Evolutionary conservation across 2,329 filamentous ascomycete genomes (phyloP), one percentile per base, ranked within the genome.

Genomic region (Esteya vermicola): DNA sequence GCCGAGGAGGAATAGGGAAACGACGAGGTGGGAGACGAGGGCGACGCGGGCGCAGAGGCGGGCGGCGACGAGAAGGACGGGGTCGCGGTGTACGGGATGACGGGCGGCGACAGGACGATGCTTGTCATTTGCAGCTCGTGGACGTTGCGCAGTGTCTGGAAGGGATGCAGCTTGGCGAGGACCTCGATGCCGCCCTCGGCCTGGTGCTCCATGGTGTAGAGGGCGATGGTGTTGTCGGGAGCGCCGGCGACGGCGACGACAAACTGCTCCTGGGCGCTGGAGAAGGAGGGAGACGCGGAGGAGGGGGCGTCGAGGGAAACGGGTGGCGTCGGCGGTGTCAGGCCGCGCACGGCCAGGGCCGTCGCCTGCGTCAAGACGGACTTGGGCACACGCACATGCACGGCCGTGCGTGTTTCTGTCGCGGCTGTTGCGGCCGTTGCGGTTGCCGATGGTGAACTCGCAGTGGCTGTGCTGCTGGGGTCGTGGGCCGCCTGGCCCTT

Each of bases 141-240:
- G 12, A 70, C 71, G 19, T 64, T 58, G 43, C 65, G 67, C 45
- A 79, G 56, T 2, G 67, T 44, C 21, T 36, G 70, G 43, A 78
- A 62, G 1, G 68, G 64, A 43, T 68, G 58, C 30, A 78, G 61
- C 43, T 71, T 62, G 41, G 61, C 52, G 33, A 78, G 57, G 27
- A 78, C 55, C 31, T 68, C 64, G 35, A 75, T 55, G 10, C 67
- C n/a, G n/a, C 28, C 34, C 2, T 10, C 18, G 16, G 59, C 54
- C 43, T 64, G 64, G 54, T 85, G 82, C 47, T 93, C 81, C 43
- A 93, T 62, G 1, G 84, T 88, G 57, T 79, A 81, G 22, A 94
- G 62, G 6, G 74, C 75, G 47, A 94, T 78, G 10, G 84, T 85
- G 44, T 78, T 76, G 56, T 93, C 83, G 50, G 82, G 81, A 8